Evolutionary conservation across 164 flowering plant genomes (phyloP).

Genomic region (Stephania japonica): DNA sequence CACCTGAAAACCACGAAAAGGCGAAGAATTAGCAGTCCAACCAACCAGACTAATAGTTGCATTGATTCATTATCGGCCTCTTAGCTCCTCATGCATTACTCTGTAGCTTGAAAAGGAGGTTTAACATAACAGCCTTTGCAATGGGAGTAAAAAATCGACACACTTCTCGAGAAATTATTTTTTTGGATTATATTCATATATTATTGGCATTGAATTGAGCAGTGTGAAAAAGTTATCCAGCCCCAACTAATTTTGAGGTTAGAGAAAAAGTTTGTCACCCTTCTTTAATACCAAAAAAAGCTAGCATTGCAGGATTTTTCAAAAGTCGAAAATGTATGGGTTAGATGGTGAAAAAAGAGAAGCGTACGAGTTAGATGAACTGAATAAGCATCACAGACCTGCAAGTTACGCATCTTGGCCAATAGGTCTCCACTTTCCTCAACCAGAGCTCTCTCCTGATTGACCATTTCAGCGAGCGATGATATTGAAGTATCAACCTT

Average conservation of each 20-base stretch:
- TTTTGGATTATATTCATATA: too few relatives aligned
- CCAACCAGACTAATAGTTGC: not conserved
- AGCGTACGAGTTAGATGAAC: not conserved
- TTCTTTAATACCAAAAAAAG: too few relatives aligned
- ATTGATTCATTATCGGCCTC: too few relatives aligned
- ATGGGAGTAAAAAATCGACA: too few relatives aligned
- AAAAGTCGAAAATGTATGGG: not conserved
- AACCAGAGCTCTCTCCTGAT: conserved; percentile 45
- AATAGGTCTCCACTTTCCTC: conserved; percentile 65
- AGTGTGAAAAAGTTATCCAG: too few relatives aligned
- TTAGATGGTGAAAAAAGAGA: not conserved
- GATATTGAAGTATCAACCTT: conserved; percentile 44
- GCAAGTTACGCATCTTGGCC: conserved; percentile 33
- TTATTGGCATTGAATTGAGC: too few relatives aligned
- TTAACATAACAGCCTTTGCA: too few relatives aligned
- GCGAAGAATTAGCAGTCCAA: not conserved
- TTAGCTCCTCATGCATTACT: too few relatives aligned
- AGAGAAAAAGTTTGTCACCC: not conserved
- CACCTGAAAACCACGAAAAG: not conserved
- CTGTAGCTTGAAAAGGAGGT: too few relatives aligned
- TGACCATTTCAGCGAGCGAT: conserved; percentile 48
- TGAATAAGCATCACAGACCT: conserved; percentile 36
- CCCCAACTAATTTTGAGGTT: not conserved
- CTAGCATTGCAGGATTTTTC: not conserved
- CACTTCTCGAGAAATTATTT: too few relatives aligned